Conservation (phyloP, 352 stramenopile species). For the Saprolegnia diclina region DNA sequence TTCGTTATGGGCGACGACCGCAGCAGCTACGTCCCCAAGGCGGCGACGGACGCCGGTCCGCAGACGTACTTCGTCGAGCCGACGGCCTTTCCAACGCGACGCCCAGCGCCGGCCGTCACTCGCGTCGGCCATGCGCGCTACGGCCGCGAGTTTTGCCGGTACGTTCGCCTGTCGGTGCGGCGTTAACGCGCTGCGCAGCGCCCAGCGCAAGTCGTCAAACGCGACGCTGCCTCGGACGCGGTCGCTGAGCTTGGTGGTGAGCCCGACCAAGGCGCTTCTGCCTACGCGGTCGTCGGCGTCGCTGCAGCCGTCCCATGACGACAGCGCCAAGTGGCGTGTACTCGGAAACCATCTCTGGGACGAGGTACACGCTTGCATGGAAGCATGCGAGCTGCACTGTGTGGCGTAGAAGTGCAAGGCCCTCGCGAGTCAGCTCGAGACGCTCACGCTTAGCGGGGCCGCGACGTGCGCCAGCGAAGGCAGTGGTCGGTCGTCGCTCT, state of each 20-base stretch:
- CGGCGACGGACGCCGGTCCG: slow-evolving; percentile 4
- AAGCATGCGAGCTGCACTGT: background rate
- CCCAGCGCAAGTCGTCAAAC: background rate
- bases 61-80: slow-evolving; percentile 17
- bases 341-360: slow-evolving; percentile 22
- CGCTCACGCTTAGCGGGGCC: background rate
- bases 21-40: slow-evolving; percentile 22
- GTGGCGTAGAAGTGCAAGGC: slow-evolving; percentile 20
- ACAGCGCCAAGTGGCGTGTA: slow-evolving; percentile 15
- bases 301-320: background rate
- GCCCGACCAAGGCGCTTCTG: background rate
- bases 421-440: slow-evolving; percentile 15
- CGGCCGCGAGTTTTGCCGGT: slow-evolving; percentile 25
- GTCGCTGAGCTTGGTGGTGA: slow-evolving; percentile 12
- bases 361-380: background rate
- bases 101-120: background rate
- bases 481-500: too few species aligned
- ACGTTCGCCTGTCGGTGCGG: too few species aligned
- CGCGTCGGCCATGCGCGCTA: slow-evolving; percentile 1
- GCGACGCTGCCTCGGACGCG: background rate
- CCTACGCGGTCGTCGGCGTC: background rate
- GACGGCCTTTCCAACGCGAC: background rate
- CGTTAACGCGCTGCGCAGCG: background rate
- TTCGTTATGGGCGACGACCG: slow-evolving; percentile 2
- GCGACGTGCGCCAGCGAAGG: background rate